Percentiles rank a stretch among this genome's conserved stretches.
phyloP scores from a whole-genome alignment of 2,329 filamentous ascomycete species.

The Pseudogymnoascus pannorum region DNA sequence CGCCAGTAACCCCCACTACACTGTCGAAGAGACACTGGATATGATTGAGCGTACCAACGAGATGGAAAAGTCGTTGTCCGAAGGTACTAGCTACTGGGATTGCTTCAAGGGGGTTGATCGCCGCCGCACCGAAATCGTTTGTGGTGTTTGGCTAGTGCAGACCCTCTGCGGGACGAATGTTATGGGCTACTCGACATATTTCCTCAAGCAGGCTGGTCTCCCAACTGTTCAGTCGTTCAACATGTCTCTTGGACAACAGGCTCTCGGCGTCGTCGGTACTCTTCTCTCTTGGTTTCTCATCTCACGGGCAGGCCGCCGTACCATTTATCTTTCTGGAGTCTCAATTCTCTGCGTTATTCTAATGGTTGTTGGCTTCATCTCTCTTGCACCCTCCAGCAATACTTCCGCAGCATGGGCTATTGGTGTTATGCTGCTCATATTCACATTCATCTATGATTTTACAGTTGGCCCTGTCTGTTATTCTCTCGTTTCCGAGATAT shows the following conservation, averaged over 20 bases:
- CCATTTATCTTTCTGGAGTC: background rate
- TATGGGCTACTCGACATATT: constrained; percentile 56
- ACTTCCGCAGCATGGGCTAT: constrained; percentile 36
- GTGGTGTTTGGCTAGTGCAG: constrained; percentile 54
- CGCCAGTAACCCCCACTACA: constrained; percentile 19
- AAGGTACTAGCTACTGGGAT: constrained; percentile 41
- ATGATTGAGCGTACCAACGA: constrained; percentile 50
- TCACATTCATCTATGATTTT: constrained; percentile 33
- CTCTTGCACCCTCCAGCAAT: constrained; percentile 30
- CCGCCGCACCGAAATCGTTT: constrained; percentile 45
- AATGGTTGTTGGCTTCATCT: constrained; percentile 38
- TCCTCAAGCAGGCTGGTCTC: constrained; percentile 48
- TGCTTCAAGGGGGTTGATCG: constrained; percentile 42
- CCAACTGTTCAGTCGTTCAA: constrained; percentile 40
- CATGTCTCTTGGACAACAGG: constrained; percentile 42
- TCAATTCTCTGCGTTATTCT: constrained; percentile 28
- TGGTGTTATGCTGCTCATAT: constrained; percentile 33
- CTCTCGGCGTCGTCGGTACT: constrained; percentile 37
- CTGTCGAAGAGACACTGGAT: constrained; percentile 30
- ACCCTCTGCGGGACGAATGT: constrained; percentile 56
- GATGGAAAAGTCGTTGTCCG: constrained; percentile 39
- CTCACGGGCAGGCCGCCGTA: background rate
- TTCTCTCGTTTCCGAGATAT: constrained; percentile 36
- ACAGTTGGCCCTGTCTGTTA: constrained; percentile 35
- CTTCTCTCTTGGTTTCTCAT: constrained; percentile 31